Evolutionary conservation across 495 filamentous ascomycete genomes (phyloP).

Genomic region (Xylaria acuta): DNA sequence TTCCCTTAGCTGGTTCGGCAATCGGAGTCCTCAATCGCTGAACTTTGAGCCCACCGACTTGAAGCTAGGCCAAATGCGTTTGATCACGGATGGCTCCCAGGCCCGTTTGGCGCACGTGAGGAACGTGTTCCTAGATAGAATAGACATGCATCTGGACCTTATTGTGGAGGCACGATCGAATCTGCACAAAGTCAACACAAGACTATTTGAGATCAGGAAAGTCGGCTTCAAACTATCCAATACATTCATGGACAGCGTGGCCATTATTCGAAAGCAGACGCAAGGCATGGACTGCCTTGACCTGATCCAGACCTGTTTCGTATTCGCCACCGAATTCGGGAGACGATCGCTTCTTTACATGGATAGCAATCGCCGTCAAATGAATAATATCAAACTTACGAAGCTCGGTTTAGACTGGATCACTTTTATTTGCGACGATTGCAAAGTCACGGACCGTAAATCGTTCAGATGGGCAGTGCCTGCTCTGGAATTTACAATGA

Average conservation of each 20-base stretch:
- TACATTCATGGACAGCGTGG: constrained; percentile 98
- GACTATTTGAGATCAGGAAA: constrained; percentile 94
- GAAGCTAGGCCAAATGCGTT: constrained; percentile 82
- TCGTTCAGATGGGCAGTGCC: constrained; percentile 97
- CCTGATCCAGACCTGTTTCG: constrained; percentile 97
- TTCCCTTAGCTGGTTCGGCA: constrained; percentile 81
- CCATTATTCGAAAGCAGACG: constrained; percentile 85
- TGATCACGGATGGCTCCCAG: constrained; percentile 89
- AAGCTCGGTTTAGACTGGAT: constrained; percentile 95
- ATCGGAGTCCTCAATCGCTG: constrained; percentile 70
- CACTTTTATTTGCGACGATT: constrained; percentile 96
- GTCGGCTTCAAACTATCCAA: constrained; percentile 97
- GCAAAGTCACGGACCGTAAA: constrained; percentile 89
- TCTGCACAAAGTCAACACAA: constrained; percentile 85
- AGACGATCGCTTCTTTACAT: constrained; percentile 92
- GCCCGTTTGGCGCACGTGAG: constrained; percentile 79
- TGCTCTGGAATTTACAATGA: constrained; percentile 95
- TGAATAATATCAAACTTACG: constrained; percentile 96
- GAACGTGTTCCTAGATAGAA: constrained; percentile 72
- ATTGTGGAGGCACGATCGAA: constrained; percentile 92
- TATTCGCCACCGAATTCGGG: constrained; percentile 97
- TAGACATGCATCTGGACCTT: constrained; percentile 82
- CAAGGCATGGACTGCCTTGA: constrained; percentile 88
- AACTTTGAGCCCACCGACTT: constrained; percentile 83
- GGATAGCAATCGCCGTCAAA: constrained; percentile 88